Conservation (phyloP, 768 basidiomycete species). For the Tricholoma sp. region DNA sequence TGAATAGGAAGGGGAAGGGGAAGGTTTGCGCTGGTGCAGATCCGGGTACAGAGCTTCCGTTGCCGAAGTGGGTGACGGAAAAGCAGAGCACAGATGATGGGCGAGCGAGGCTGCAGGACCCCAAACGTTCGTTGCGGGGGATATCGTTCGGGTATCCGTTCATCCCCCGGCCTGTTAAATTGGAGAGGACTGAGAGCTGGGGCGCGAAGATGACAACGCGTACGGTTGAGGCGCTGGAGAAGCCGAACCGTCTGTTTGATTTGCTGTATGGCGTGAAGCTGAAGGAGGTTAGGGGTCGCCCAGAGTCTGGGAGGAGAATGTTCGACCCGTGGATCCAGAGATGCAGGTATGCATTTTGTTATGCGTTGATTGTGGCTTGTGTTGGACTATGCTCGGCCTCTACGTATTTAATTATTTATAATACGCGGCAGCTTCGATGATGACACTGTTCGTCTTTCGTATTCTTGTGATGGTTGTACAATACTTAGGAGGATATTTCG, state of each 20-base stretch:
- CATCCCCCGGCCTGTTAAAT: slow-evolving; percentile 41
- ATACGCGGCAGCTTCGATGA: slow-evolving; percentile 31
- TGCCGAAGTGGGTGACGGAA: slow-evolving; percentile 41
- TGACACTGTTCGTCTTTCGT: neutral
- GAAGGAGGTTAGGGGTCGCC: slow-evolving; percentile 36
- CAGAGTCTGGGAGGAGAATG: slow-evolving; percentile 42
- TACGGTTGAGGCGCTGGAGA: slow-evolving; percentile 29
- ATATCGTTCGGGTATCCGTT: slow-evolving; percentile 58
- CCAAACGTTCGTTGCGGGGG: slow-evolving; percentile 39
- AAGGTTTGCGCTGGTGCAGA: slow-evolving; percentile 6
- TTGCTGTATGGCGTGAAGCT: slow-evolving; percentile 40
- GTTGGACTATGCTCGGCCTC: slow-evolving; percentile 34
- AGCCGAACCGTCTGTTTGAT: slow-evolving; percentile 42
- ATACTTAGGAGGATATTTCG: no score
- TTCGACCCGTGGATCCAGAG: slow-evolving; percentile 58
- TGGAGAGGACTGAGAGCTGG: slow-evolving; percentile 24
- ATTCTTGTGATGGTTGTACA: no score
- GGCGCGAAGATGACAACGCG: slow-evolving; percentile 11
- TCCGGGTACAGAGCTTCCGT: slow-evolving; percentile 23
- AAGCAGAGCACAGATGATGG: slow-evolving; percentile 39
- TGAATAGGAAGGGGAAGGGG: slow-evolving; percentile 10
- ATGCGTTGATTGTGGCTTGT: slow-evolving; percentile 39
- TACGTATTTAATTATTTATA: slow-evolving; percentile 37
- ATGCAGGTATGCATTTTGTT: slow-evolving; percentile 52
- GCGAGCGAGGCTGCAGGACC: slow-evolving; percentile 37